Base-by-base conservation (phyloP, 1,284 basidiomycete genomes). In the Cryptococcus sp. region DNA sequence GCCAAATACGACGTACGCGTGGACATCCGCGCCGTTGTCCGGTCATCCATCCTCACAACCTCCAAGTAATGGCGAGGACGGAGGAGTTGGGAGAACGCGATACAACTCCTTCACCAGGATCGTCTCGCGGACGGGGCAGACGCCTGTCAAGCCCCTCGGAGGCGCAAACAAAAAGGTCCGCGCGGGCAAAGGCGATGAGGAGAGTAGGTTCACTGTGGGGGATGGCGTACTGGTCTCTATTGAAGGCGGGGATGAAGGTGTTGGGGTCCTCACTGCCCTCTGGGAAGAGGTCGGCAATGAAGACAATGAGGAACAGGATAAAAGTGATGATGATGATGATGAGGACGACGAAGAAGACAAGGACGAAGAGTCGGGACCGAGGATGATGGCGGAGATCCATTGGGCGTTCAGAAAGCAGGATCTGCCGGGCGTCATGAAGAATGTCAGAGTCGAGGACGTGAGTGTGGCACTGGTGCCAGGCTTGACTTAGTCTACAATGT, bases 371-470 rank as follows among this genome's bases (percentile, higher is more conserved):
- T 52, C 62, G 3, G 61, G 54, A 15, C 60, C 52, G n/a, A 64
- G 65, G 48, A 75, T 68, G 74, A 75, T 75, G 72, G 75, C 72
- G 7, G 70, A 73, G 51, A 65, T 79, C 13, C 75, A 78, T 58
- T 79, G 78, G 78, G 76, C 69, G 57, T 77, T 76, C 52, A 64
- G 78, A 11, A 65, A 68, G 54, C 48, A 66, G 55, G 78, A 79
- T 58, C 53, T 79, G 52, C 78, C 78, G 2, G 61, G 72, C 8
- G 68, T 78, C 19, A 79, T 77, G 76, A 71, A 73, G 54, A 70
- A 72, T 52, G 58, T 78, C 42, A 52, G 64, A 19, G 64, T 79
- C 7, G 69, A 71, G 35, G 76, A 77, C 58, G 78, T 79, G 63
- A 69, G 78, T 72, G 7, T 16, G 47, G 27, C 10, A 3, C 17